phyloP scores from a whole-genome alignment of 2,329 filamentous ascomycete genomes.

The Phyllosticta capitalensis region DNA sequence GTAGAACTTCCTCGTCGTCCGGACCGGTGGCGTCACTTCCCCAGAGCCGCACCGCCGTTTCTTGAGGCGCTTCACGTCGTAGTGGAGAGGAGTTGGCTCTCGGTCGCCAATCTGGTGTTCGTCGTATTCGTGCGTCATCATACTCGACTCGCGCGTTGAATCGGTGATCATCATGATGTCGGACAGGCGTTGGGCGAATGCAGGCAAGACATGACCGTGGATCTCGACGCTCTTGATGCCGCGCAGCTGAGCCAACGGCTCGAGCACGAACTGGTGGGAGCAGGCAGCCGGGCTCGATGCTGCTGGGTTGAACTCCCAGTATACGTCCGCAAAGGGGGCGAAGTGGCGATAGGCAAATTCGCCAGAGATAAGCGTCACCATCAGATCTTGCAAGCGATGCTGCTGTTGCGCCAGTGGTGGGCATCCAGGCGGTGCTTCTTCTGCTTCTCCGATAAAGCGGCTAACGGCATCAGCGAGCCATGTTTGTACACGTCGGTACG shows the following conservation, averaged over 20 bases:
- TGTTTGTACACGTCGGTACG: conserved; percentile 4
- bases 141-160: background rate
- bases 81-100: background rate
- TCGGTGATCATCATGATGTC: background rate
- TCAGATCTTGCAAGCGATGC: conserved; percentile 3
- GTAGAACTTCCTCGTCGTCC: conserved; percentile 7
- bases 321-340: conserved; percentile 2
- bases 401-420: background rate
- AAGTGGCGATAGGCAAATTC: background rate
- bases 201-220: conserved; percentile 3
- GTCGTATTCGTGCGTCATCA: background rate
- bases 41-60: background rate
- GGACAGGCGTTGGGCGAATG: background rate
- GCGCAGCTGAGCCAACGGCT: conserved; percentile 4
- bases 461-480: conserved; percentile 7
- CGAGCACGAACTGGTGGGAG: conserved; percentile 11
- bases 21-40: background rate
- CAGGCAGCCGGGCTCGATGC: background rate
- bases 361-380: conserved; percentile 1
- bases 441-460: background rate
- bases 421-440: no score
- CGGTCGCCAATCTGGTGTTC: background rate
- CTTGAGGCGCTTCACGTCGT: background rate
- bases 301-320: conserved; percentile 4
- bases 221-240: conserved; percentile 5